Evolutionary conservation across 495 filamentous ascomycete genomes (phyloP).

Genomic region (Neurospora sp.): DNA sequence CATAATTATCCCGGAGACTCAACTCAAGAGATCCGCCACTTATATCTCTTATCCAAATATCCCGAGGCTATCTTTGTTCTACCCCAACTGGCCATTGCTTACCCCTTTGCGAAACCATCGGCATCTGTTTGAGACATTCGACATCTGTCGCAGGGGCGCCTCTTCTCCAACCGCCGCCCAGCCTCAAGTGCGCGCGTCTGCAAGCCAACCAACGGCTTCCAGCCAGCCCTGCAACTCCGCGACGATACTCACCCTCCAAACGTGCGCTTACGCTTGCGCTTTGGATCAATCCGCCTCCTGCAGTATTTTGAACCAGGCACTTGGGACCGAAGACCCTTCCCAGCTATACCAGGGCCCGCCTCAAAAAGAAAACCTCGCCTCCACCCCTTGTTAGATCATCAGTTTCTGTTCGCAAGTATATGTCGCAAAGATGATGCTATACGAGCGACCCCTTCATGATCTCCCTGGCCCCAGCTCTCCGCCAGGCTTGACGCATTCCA

Average conservation of each 20-base stretch:
- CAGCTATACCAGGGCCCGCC: not conserved
- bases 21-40: not conserved
- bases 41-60: not conserved
- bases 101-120: not conserved
- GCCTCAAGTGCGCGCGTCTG: not conserved
- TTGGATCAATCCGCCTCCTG: not conserved
- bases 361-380: not conserved
- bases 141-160: not conserved
- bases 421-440: slow-evolving; percentile 45
- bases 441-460: slow-evolving; percentile 36
- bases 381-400: not conserved
- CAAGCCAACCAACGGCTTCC: not conserved
- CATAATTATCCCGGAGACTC: not conserved
- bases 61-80: not conserved
- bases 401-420: not conserved
- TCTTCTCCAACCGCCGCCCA: not conserved
- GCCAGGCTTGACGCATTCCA: slow-evolving; percentile 74
- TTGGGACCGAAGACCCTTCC: not conserved
- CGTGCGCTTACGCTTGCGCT: not conserved
- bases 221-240: not conserved
- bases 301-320: not conserved
- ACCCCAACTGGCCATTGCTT: not conserved
- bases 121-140: not conserved
- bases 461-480: slow-evolving; percentile 61
- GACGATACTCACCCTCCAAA: not conserved